A percentile compares a stretch with the other conserved stretches of the same genome.
Evolutionary conservation across 768 basidiomycete genomes (phyloP).

Genomic region (Leucocoprinus birnbaumii): DNA sequence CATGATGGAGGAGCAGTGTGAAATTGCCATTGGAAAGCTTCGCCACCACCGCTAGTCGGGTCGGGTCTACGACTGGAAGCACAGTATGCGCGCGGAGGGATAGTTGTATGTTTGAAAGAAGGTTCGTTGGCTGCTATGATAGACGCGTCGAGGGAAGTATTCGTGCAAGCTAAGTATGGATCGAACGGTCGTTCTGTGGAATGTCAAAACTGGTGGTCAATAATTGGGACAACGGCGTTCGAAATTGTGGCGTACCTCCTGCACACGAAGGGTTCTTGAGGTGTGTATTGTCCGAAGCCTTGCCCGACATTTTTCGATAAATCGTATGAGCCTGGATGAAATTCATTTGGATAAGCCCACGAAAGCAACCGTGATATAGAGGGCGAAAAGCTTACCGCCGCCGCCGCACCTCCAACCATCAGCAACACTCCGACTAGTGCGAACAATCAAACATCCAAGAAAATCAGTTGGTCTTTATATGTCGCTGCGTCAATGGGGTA

Average conservation of each 20-base stretch:
- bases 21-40: neutral
- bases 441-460: too few species aligned
- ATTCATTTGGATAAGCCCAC: too few species aligned
- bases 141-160: slow-evolving; percentile 21
- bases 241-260: neutral
- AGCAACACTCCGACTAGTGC: too few species aligned
- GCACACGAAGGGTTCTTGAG: too few species aligned
- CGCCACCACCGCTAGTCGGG: neutral
- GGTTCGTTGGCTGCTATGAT: slow-evolving; percentile 18
- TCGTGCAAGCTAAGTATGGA: slow-evolving; percentile 20
- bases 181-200: slow-evolving; percentile 15
- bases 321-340: too few species aligned
- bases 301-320: too few species aligned
- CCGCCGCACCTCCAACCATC: too few species aligned
- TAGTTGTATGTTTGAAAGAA: slow-evolving; percentile 15
- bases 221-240: neutral
- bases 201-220: neutral
- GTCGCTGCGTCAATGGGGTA: too few species aligned
- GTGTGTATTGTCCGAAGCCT: too few species aligned
- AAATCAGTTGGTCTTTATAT: too few species aligned
- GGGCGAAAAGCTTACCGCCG: too few species aligned
- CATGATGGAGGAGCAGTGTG: neutral
- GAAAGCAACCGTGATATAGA: too few species aligned
- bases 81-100: neutral
- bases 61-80: neutral